Conservation (phyloP, 192 early-diverging fungal species). For the Dissophora ornata region DNA sequence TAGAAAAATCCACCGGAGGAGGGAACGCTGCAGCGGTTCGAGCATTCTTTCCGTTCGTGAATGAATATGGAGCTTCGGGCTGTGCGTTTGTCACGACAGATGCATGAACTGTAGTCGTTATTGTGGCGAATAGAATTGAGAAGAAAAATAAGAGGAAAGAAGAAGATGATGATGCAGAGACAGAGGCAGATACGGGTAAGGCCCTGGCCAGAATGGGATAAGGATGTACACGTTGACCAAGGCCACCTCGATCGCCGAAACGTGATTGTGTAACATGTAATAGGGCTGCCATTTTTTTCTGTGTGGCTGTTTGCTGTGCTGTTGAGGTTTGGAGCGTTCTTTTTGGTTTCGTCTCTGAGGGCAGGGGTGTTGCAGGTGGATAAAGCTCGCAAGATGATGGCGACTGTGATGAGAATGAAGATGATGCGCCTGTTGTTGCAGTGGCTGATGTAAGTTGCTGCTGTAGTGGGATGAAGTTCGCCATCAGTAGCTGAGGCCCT, state of each 20-base stretch:
- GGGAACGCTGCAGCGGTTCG: neutral
- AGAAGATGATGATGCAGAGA: neutral
- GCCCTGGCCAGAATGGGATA: neutral
- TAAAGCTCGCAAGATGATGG: too few species aligned
- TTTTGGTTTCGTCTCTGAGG: neutral
- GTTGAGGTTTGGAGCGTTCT: too few species aligned
- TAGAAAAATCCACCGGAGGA: slow-evolving; percentile 37
- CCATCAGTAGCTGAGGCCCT: too few species aligned
- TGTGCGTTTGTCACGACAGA: neutral
- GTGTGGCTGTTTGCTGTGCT: neutral
- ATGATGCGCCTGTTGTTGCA: too few species aligned
- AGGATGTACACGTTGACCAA: neutral
- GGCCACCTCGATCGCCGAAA: neutral
- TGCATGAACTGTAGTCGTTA: neutral
- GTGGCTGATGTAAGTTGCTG: too few species aligned
- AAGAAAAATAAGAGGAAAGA: neutral
- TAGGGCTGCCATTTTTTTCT: too few species aligned
- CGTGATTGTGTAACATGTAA: too few species aligned
- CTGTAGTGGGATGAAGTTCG: too few species aligned
- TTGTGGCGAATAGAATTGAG: neutral
- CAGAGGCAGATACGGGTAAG: too few species aligned
- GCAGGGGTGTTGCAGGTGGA: too few species aligned
- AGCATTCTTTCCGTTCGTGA: slow-evolving; percentile 6
- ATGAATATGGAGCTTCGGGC: slow-evolving; percentile 8
- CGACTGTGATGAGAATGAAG: too few species aligned